Evolutionary conservation across 2,329 filamentous ascomycete genomes (phyloP).

Genomic region (Fusarium agapanthi): DNA sequence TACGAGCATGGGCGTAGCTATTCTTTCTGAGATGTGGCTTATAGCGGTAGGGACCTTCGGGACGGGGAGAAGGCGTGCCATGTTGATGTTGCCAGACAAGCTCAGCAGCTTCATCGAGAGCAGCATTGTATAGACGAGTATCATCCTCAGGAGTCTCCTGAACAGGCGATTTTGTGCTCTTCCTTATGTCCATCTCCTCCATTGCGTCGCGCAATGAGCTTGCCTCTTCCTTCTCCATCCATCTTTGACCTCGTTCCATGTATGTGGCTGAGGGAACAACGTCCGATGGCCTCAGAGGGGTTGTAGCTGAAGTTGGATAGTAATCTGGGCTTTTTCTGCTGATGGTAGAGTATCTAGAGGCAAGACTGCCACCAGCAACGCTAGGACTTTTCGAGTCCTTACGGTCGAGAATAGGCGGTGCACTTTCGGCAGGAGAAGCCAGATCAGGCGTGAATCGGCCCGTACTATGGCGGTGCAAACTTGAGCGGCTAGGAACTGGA

Average conservation of each 20-base stretch:
- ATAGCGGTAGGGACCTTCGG: conserved; percentile 73
- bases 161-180: conserved; percentile 41
- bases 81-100: conserved; percentile 81
- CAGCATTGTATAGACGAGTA: conserved; percentile 73
- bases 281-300: conserved; percentile 64
- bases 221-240: conserved; percentile 84
- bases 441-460: conserved; percentile 46
- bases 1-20: conserved; percentile 74
- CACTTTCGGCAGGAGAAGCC: conserved; percentile 41
- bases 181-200: conserved; percentile 73
- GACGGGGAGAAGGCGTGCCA: conserved; percentile 59
- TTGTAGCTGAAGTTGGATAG: conserved; percentile 54
- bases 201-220: conserved; percentile 75
- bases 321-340: conserved; percentile 60
- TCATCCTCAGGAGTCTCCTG: conserved; percentile 56
- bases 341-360: conserved; percentile 60
- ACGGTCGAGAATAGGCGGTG: conserved; percentile 37
- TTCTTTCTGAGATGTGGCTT: conserved; percentile 74
- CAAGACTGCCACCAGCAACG: conserved; percentile 54
- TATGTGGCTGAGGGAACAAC: conserved; percentile 74
- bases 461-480: conserved; percentile 39
- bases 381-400: conserved; percentile 50
- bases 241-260: conserved; percentile 76
- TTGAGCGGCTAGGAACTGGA: conserved; percentile 42
- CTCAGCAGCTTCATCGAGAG: conserved; percentile 80